phyloP scores from a whole-genome alignment of 1,284 basidiomycete genomes.

The Tilletia setariae region DNA sequence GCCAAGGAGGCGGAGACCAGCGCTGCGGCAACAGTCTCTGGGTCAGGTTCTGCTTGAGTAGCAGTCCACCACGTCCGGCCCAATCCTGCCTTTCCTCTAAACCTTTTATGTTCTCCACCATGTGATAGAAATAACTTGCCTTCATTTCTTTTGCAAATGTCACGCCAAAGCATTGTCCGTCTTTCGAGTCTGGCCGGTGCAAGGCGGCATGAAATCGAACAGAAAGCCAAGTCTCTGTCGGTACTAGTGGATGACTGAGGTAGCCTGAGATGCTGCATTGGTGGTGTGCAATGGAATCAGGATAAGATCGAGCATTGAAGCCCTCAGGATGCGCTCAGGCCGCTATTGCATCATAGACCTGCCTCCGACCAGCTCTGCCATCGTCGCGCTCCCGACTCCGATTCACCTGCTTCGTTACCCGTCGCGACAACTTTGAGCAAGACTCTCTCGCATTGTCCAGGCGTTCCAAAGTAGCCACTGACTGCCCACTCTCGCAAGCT shows the following conservation, averaged over 20 bases:
- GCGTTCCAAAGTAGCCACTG: constrained; percentile 48
- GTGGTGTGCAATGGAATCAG: too few species aligned
- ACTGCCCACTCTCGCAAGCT: constrained; percentile 41
- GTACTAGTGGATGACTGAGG: too few species aligned
- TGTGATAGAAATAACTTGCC: too few species aligned
- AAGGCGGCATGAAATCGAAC: too few species aligned
- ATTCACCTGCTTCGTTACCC: background rate
- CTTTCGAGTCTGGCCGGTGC: too few species aligned
- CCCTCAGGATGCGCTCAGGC: too few species aligned
- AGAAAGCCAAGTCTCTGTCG: too few species aligned
- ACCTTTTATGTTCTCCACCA: too few species aligned
- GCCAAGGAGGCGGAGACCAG: constrained; percentile 29
- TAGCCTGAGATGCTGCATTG: too few species aligned
- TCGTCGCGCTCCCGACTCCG: background rate
- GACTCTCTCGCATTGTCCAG: constrained; percentile 33
- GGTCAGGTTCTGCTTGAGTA: background rate
- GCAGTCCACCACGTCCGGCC: background rate
- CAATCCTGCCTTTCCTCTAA: background rate
- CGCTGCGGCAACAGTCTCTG: constrained; percentile 37
- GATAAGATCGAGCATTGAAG: too few species aligned
- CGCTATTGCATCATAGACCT: background rate
- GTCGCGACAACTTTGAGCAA: constrained; percentile 20
- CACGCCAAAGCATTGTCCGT: too few species aligned
- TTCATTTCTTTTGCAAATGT: too few species aligned
- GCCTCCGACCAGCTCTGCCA: constrained; percentile 9